Evolutionary conservation across 345 rosid species (phyloP), one percentile per base, ranked within the genome.

Genomic region (Camelina hispida): DNA sequence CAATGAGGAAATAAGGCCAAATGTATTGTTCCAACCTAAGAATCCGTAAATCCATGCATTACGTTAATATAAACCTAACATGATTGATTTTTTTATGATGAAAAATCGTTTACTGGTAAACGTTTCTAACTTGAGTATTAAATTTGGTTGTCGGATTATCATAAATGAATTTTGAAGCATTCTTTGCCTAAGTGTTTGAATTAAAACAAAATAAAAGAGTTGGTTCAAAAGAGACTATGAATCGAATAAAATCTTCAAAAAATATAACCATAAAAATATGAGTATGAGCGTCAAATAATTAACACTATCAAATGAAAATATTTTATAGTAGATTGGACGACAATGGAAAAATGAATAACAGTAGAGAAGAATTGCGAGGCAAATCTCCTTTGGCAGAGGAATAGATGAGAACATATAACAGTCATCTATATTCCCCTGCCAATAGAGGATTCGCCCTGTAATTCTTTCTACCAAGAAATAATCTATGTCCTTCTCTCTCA

Each of bases 351-450:
- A 61, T 18, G 25, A 30, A 63, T 55, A 65, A 20, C 2, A 22
- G 52, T 37, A 48, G 43, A 6, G 9, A 75, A 75, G 58, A 25
- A 75, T 74, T 74, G 51, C 78, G 18, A 64, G 78, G 78, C 78
- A 74, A 74, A 74, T 74, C 72, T 74, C 78, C 72, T 74, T 74
- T 75, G 79, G 79, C 79, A 75, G 73, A 75, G 47, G 54, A 75
- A 50, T 25, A 66, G 61, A 66, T 25, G 52, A 66, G 52, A 66
- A 47, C 9, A 34, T 30, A 38, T 6, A 53, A 23, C 1, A 10
- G 15, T 25, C 40, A 58, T 68, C 67, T 37, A 43, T 4, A 3
- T 6, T 68, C 68, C 5, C 55, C 73, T 67, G 79, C 79, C 79
- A 75, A 75, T 50, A 56, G 79, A 75, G 68, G 66, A 67, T 68